Evolutionary conservation across 2,329 filamentous ascomycete species (phyloP), one percentile per base, ranked within the genome.

Genomic region (Eurotiales sp.): DNA sequence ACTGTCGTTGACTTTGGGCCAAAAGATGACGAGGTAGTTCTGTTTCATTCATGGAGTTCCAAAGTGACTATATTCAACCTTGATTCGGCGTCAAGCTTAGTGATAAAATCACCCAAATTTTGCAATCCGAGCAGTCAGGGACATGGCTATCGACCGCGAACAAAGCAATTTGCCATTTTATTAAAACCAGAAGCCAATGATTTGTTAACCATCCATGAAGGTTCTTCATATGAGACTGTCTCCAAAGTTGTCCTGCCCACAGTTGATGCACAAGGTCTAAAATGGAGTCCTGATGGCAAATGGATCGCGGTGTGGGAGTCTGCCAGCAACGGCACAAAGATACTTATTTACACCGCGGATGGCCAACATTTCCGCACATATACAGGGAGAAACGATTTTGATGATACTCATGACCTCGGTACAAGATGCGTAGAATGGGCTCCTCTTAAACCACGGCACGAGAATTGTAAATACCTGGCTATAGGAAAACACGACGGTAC

Each of bases 261-360:
- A 2, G 61, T 72, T 14, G 81, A 85, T 67, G 81, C 79, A 1
- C 78, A 79, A 54, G 78, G 77, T 0, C 49, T 85, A 30, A 78
- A 76, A 60, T 85, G 81, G 81, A 83, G 79, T 56, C 73, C 75
- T 0, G 78, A 83, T 63, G 80, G 81, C 3, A 70, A 72, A 53
- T 85, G 82, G 82, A 67, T 84, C 52, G 78, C 75, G 1, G 62
- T 83, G 3, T 78, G 80, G 72, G 82, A 84, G 58, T 66, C 76
- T 27, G 71, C 79, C 2, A 77, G 75, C 51, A 65, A 69, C 6
- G 76, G 77, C 7, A 77, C 76, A 29, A 76, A 72, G 50, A 61
- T 83, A 10, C 64, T 76, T 49, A 72, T 84, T 36, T 82, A 78
- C 58, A 84, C 82, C 1, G 77, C 80, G 2, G 80, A 83, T 58